Percentiles rank a stretch among this genome's conserved stretches.
Conservation (phyloP, 257 asterid species). For the Thymus mandschuricus region DNA sequence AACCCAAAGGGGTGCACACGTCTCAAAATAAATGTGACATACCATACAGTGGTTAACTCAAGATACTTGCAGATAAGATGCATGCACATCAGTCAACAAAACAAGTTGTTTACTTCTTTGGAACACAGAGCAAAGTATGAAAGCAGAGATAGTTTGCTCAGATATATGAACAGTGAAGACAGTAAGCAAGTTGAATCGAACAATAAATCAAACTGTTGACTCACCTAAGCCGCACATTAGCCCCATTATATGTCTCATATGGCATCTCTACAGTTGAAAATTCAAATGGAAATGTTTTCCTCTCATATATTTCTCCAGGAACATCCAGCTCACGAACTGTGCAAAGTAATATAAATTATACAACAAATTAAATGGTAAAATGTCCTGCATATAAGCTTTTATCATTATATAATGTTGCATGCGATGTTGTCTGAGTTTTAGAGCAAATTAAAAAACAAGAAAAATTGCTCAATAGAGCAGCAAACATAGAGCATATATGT, state of each 20-base stretch:
- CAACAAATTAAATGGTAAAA: constrained; percentile 20
- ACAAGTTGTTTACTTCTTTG: constrained; percentile 9
- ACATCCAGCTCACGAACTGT: constrained; percentile 89
- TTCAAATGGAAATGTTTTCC: constrained; percentile 91
- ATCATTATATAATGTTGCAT: constrained; percentile 10
- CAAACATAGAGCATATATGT: neutral
- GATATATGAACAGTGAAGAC: constrained; percentile 20
- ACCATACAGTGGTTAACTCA: neutral
- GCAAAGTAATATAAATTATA: constrained; percentile 2
- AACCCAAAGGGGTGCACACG: neutral
- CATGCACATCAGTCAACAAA: constrained; percentile 17
- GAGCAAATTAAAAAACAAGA: neutral
- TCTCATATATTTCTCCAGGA: constrained; percentile 94
- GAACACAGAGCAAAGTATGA: constrained; percentile 8
- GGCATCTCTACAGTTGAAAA: constrained; percentile 99
- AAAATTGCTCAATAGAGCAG: neutral
- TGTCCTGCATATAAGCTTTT: neutral
- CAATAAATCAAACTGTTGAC: constrained; percentile 25
- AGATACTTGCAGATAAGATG: neutral
- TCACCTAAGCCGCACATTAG: constrained; percentile 91
- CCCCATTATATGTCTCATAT: constrained; percentile 91
- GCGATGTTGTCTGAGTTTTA: neutral
- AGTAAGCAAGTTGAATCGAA: constrained; percentile 32
- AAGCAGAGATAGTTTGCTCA: constrained; percentile 16
- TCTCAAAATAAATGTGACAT: neutral